Conservation (phyloP, 139 green algal genomes). For the Pseudopediastrum boryanum region DNA sequence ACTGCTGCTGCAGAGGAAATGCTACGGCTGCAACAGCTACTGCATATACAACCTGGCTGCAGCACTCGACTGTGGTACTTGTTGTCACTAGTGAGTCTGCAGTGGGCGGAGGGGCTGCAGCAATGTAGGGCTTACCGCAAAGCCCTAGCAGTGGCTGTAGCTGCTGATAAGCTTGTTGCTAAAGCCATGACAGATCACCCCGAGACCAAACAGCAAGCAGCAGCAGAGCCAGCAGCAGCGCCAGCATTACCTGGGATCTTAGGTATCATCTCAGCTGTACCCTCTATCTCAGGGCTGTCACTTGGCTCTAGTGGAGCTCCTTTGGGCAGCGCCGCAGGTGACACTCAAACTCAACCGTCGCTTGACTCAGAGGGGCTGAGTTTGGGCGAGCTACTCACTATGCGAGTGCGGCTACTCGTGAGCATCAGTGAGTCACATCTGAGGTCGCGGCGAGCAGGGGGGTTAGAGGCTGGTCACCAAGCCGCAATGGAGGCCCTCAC, state of each 20-base stretch:
- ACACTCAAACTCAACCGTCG: slow-evolving; percentile 3
- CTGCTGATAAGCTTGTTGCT: too few species aligned
- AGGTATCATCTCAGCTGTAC: neutral
- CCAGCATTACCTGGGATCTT: neutral
- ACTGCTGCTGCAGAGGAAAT: slow-evolving; percentile 15
- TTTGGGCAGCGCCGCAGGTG: too few species aligned
- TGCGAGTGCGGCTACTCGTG: slow-evolving; percentile 41
- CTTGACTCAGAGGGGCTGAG: neutral
- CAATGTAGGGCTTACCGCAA: neutral
- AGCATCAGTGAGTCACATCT: slow-evolving; percentile 45
- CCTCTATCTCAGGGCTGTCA: too few species aligned
- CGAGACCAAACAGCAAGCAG: neutral
- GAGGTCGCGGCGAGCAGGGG: slow-evolving; percentile 29
- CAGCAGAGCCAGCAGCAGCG: neutral
- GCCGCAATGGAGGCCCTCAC: slow-evolving; percentile 33
- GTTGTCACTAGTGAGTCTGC: slow-evolving; percentile 32
- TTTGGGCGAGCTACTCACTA: slow-evolving; percentile 12
- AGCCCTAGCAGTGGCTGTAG: neutral
- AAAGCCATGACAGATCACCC: too few species aligned
- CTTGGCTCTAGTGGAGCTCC: too few species aligned
- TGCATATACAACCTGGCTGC: slow-evolving; percentile 6
- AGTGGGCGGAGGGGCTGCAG: slow-evolving; percentile 13
- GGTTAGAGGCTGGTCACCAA: slow-evolving; percentile 12
- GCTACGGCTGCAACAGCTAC: slow-evolving; percentile 3
- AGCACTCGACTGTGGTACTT: slow-evolving; percentile 31